These are phyloP conservation scores for Solanum ossicruentum DNA, from an alignment of 257 asterid species.

Conservation along the genomic window DNA sequence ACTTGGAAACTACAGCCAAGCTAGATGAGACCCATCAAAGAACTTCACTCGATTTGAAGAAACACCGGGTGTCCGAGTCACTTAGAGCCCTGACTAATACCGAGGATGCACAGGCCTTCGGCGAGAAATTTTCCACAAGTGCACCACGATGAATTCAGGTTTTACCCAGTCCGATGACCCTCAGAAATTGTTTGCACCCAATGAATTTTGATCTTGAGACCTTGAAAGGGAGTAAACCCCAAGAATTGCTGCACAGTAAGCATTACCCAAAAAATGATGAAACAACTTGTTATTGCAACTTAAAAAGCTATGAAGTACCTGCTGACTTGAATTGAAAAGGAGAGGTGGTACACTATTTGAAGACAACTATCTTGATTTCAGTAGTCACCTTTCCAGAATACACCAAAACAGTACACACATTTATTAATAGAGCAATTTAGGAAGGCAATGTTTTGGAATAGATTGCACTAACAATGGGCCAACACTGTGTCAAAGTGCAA, in stretches of 20 bases:
- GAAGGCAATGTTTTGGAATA: not conserved
- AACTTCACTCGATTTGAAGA: not conserved
- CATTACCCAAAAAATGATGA: not conserved
- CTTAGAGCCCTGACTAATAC: no score
- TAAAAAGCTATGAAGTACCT: no score
- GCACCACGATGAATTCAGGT: no score
- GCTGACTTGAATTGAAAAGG: no score
- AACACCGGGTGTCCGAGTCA: no score
- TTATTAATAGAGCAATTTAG: not conserved
- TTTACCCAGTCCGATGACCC: no score
- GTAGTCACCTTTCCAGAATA: not conserved
- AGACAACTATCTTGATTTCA: not conserved
- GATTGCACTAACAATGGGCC: not conserved
- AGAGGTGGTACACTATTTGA: not conserved
- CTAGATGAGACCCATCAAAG: not conserved
- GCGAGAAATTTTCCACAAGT: no score
- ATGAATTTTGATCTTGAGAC: no score
- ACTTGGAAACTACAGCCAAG: not conserved
- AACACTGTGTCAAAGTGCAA: not conserved
- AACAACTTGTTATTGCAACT: not conserved
- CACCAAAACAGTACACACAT: not conserved
- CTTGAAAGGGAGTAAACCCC: no score
- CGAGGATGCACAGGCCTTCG: no score
- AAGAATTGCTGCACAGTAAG: not conserved
- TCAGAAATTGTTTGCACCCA: no score